Evolutionary conservation across 352 stramenopile genomes (phyloP).

Genomic region (Phytophthora multivora): DNA sequence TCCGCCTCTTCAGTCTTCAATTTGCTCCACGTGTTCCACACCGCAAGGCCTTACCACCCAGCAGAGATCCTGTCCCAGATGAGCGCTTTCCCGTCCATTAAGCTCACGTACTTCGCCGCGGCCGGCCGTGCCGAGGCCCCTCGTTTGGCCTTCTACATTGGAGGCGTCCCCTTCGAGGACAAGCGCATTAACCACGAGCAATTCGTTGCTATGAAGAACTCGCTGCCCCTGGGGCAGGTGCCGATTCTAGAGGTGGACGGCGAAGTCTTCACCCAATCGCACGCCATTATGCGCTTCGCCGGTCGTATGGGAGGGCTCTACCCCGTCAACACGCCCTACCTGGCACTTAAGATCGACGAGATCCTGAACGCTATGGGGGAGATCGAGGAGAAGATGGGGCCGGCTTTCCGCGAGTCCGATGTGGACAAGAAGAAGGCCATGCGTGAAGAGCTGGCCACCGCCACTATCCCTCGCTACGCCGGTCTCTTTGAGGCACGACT

Average conservation of each 20-base stretch:
- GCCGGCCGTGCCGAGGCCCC: slow-evolving; percentile 53
- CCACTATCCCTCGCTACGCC: slow-evolving; percentile 37
- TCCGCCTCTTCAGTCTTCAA: slow-evolving; percentile 30
- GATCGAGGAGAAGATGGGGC: slow-evolving; percentile 35
- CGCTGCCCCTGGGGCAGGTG: slow-evolving; percentile 44
- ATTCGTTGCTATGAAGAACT: slow-evolving; percentile 32
- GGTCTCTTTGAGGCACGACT: slow-evolving; percentile 38
- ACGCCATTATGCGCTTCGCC: slow-evolving; percentile 73
- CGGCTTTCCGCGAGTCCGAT: slow-evolving; percentile 39
- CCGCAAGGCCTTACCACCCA: slow-evolving; percentile 3
- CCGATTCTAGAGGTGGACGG: slow-evolving; percentile 60
- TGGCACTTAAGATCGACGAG: slow-evolving; percentile 67
- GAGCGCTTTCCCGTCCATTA: slow-evolving; percentile 47
- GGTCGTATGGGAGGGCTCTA: slow-evolving; percentile 63
- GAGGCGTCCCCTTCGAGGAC: slow-evolving; percentile 66
- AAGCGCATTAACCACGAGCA: slow-evolving; percentile 38
- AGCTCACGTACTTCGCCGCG: slow-evolving; percentile 70
- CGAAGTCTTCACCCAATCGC: slow-evolving; percentile 56
- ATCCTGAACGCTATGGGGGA: slow-evolving; percentile 49
- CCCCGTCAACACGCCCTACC: slow-evolving; percentile 39
- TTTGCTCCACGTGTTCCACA: slow-evolving; percentile 16
- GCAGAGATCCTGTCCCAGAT: slow-evolving; percentile 20
- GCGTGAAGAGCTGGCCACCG: slow-evolving; percentile 35
- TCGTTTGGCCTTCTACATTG: slow-evolving; percentile 63
- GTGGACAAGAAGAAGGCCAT: slow-evolving; percentile 42